Percentiles rank a stretch among this genome's conserved stretches.
These are phyloP conservation scores for Bruguiera sexangula DNA, from an alignment of 345 rosid genomes.

Conservation along the genomic window DNA sequence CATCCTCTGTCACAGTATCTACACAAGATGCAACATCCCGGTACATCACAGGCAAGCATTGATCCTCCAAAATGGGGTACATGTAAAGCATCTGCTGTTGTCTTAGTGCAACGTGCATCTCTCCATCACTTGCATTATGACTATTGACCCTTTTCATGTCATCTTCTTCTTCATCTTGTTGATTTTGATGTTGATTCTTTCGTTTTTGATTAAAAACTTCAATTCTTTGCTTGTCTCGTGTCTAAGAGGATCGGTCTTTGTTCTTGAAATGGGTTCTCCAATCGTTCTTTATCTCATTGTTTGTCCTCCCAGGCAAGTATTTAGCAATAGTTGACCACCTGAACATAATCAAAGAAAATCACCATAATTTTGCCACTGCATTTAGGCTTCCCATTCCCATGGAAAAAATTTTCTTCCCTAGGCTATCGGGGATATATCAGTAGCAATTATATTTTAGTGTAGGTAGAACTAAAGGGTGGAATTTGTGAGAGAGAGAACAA, in stretches of 20 bases:
- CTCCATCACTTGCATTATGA: neutral
- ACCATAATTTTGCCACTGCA: neutral
- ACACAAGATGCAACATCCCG: conserved; percentile 27
- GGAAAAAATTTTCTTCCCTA: neutral
- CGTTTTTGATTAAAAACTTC: conserved; percentile 25
- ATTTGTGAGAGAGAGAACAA: neutral
- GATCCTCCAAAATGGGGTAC: conserved; percentile 29
- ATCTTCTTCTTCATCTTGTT: conserved; percentile 11
- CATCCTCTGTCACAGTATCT: conserved; percentile 37
- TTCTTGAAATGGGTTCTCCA: conserved; percentile 90
- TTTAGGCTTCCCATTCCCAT: neutral
- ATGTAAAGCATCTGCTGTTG: conserved; percentile 23
- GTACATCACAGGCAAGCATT: conserved; percentile 28
- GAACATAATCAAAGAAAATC: neutral
- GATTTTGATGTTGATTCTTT: conserved; percentile 16
- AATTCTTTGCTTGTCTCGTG: conserved; percentile 35
- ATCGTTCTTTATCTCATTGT: conserved; percentile 89
- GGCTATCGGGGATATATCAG: neutral
- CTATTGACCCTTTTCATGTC: conserved; percentile 1
- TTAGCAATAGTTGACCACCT: conserved; percentile 95
- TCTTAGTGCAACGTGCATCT: conserved; percentile 9
- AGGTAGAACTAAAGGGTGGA: neutral
- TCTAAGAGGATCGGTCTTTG: conserved; percentile 37
- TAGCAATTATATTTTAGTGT: neutral
- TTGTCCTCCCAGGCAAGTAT: conserved; percentile 89